Base-by-base conservation (phyloP, 2,329 filamentous ascomycete genomes). In the Bertia moriformis region DNA sequence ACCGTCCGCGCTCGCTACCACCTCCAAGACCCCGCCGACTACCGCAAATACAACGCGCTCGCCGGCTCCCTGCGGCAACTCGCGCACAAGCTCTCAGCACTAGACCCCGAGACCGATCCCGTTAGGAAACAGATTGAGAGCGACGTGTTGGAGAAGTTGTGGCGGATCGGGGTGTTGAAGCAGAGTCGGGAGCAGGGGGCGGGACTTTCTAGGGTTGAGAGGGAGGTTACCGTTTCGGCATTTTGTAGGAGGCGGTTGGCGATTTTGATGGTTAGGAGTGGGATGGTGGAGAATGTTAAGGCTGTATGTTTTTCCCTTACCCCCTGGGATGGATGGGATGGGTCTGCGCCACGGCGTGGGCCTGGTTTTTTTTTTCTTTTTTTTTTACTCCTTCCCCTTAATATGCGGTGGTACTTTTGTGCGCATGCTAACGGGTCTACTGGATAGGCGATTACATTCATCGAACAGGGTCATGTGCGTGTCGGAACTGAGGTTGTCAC, bases 401-500 rank as follows among this genome's bases (percentile, higher is more conserved):
- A n/a, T n/a, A n/a, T n/a, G n/a, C n/a, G n/a, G n/a, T n/a, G n/a
- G n/a, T n/a, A n/a, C n/a, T n/a, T n/a, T n/a, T n/a, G n/a, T n/a
- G n/a, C n/a, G n/a, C n/a, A 29, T 29, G 24, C 24, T 29, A 29
- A 29, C 24, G 10, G 24, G 24, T n/a, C 39, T 24, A 29, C 41
- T 39, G 19, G 14, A 19, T 43, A 64, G 58, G 61, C 61, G n/a
- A 53, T 60, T 4, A 73, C 69, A 40, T 76, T 79, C 49, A 69
- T 83, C 39, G 77, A 82, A 53, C 75, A 81, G 48, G 77, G 77
- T 1, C 76, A 81, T 51, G 74, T 82, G 1, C 60, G 77, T 20
- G 75, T 80, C 2, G 77, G 77, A 3, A 77, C 76, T 0, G 73
- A 81, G 43, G 73, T 82, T 2, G 67, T 82, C 4, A 79, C 72